Base-by-base conservation (phyloP, 2,329 filamentous ascomycete genomes). In the Xylariaceae sp. region DNA sequence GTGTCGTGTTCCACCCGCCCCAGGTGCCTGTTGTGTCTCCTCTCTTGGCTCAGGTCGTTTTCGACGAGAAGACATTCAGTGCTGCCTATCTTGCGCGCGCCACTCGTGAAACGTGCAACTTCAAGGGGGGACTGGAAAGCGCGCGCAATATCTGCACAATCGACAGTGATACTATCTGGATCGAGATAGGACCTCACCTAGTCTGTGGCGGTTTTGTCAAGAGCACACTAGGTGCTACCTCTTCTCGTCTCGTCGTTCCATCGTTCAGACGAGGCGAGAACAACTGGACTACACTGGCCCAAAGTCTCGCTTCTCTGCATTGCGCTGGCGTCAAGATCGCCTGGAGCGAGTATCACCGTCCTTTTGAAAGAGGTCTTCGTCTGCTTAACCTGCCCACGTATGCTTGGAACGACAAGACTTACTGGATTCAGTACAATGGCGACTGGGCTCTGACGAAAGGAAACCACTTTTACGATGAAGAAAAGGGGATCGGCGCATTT, bases 371-470 rank as follows among this genome's bases (percentile, higher is more conserved):
- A 0, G 69, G 66, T 12, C 67, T 73, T 3, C 68, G 69, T 3
- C 74, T 90, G 10, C 69, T 89, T 6, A 73, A 81, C 6, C 72
- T 91, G 1, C 88, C 88, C 0, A 79, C 80, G 1, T 92, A 91
- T 66, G 77, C 78, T 0, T 92, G 87, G 71, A 84, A 91, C 61
- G 75, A 83, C 61, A 89, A 89, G 75, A 86, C 82, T 58, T 90
- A 90, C 66, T 84, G 81, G 81, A 74, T 83, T 40, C 75, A 78
- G 61, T 84, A 83, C 63, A 69, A 78, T 56, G 86, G 88, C 55
- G 84, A 90, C 68, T 91, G 86, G 83, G 81, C 78, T 18, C 73
- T 90, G 36, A 83, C 79, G 55, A 91, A 91, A 75, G 61, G 52
- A 12, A 47, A 51, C n/a, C 10, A 33, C 7, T 47, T 39, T 22